Evolutionary conservation across 176 grass and related monocot genomes (phyloP).

Genomic region (Urochloa ruziziensis): DNA sequence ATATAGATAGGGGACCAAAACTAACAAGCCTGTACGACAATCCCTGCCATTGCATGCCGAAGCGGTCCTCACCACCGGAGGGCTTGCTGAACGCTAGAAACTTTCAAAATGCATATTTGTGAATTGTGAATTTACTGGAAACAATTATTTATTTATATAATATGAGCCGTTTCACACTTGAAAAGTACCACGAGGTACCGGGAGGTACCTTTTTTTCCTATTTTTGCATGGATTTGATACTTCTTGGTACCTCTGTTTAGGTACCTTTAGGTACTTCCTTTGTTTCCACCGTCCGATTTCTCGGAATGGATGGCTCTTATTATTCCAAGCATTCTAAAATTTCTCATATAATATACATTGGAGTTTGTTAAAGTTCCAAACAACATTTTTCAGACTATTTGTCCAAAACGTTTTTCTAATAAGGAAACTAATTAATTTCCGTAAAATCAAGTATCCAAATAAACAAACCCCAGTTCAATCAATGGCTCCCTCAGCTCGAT

Average conservation of each 20-base stretch:
- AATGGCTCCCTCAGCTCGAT: neutral
- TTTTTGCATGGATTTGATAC: no score
- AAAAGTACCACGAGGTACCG: no score
- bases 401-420: neutral
- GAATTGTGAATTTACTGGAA: neutral
- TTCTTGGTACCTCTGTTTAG: no score
- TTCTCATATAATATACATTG: no score
- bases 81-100: neutral
- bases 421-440: neutral
- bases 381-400: neutral
- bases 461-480: neutral
- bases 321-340: no score
- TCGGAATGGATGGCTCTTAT: no score
- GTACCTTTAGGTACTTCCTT: no score
- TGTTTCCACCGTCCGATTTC: no score
- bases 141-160: neutral
- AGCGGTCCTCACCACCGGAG: no score
- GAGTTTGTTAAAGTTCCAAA: neutral
- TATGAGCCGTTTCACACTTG: no score
- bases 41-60: no score
- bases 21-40: neutral
- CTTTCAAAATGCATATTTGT: neutral
- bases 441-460: neutral
- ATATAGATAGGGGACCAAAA: neutral
- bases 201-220: no score